Base-by-base conservation (phyloP, 2,329 filamentous ascomycete genomes). In the Dothiorella sarmentorum region DNA sequence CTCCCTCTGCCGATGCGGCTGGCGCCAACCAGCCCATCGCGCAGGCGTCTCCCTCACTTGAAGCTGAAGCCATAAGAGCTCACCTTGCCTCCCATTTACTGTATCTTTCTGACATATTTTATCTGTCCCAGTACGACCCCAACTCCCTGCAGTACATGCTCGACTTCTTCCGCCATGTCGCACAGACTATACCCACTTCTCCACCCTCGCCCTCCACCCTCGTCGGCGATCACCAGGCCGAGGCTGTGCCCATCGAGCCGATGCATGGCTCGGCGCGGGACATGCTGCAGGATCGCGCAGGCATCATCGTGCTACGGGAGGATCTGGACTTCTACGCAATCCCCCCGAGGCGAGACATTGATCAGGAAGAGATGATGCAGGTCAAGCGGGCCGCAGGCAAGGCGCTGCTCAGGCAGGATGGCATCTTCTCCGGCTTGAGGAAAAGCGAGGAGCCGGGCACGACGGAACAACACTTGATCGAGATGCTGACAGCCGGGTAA, bases 401-500 rank as follows among this genome's bases (percentile, higher is more conserved):
- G 65, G 90, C 91, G n/a, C 76, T 99, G 63, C 81, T 97, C 65
- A 84, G 85, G 69, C 94, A 99, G 73, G 85, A 92, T 66, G 94
- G 94, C 47, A 99, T 99, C 67, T 99, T 99, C 72, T 96, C 92
- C 3, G 94, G 94, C 0, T 78, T 99, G 45, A 89, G 94, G 74
- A 91, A 93, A 72, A 97, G 93, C 68, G 92, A 99, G 66, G 94
- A 99, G 75, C 87, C 90, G 17, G 94, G 94, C 18, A 97, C 93
- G 17, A 99, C 94, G 0, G 94, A 99, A 75, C 94, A 96, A 66
- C 94, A 99, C 79, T 81, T 99, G 37, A 99, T 99, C 68, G 94
- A 99, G 79, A 99, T 99, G 94, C 77, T 99, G 75, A 99, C 94
- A 57, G 94, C 94, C 70, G 94, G 93, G 93, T 97, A 81, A 76